Evolutionary conservation across 1,139 yeast genomes (phyloP).

Genomic region (Candida sp.): DNA sequence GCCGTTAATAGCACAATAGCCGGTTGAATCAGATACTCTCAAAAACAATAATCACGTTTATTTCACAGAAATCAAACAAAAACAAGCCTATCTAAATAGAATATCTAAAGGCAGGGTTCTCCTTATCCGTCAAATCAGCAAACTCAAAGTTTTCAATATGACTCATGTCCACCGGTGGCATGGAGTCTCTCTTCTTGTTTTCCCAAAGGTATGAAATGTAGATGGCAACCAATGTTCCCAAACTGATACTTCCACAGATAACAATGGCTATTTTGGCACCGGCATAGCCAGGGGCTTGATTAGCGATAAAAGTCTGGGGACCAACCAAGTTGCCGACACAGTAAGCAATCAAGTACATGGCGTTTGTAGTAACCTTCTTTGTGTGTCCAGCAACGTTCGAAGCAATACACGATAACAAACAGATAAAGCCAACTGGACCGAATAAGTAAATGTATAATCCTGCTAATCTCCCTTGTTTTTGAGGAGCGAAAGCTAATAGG

Average conservation of each 20-base stretch:
- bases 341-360: conserved; percentile 62
- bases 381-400: conserved; percentile 76
- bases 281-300: conserved; percentile 55
- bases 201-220: conserved; percentile 33
- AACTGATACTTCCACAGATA: conserved; percentile 29
- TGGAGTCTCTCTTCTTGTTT: conserved; percentile 30
- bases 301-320: conserved; percentile 64
- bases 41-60: too few species aligned
- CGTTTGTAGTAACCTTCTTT: conserved; percentile 64
- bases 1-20: too few species aligned
- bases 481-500: conserved; percentile 51
- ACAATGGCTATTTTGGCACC: conserved; percentile 49
- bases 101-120: conserved; percentile 68
- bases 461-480: conserved; percentile 40
- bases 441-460: conserved; percentile 36
- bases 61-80: too few species aligned
- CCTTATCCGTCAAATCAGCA: conserved; percentile 67
- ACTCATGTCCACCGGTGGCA: conserved; percentile 16
- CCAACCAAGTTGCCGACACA: conserved; percentile 75
- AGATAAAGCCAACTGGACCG: conserved; percentile 48
- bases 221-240: conserved; percentile 23
- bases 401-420: conserved; percentile 50
- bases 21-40: too few species aligned
- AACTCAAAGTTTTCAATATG: conserved; percentile 54
- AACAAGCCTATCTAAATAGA: conserved; percentile 1